Percentiles rank a stretch among this genome's conserved stretches.
Evolutionary conservation across 805 yeast species (phyloP).

Genomic region (Starmera amethionina): DNA sequence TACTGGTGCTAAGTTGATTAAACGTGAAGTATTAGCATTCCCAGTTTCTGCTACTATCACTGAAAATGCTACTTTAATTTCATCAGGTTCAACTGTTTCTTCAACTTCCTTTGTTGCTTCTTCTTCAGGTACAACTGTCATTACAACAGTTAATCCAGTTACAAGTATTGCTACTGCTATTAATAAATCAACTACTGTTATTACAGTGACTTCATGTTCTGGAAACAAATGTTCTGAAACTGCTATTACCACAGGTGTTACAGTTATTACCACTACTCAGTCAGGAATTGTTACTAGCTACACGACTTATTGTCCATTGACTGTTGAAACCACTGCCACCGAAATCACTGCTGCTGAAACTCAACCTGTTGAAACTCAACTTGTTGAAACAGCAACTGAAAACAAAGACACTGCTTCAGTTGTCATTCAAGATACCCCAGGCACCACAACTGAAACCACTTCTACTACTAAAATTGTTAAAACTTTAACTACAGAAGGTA

Average conservation of each 20-base stretch:
- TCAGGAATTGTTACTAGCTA: conserved; percentile 11
- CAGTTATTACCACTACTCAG: conserved; percentile 21
- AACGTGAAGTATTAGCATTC: neutral
- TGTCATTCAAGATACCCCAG: too few species aligned
- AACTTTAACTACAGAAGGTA: too few species aligned
- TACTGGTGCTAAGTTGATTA: conserved; percentile 1
- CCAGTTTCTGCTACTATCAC: conserved; percentile 11
- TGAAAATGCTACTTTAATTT: conserved; percentile 2
- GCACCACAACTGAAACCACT: too few species aligned
- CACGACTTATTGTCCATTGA: conserved; percentile 11
- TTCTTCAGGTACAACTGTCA: conserved; percentile 2
- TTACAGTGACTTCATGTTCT: too few species aligned
- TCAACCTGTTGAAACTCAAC: neutral
- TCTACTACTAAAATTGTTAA: too few species aligned
- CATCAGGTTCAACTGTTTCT: conserved; percentile 3
- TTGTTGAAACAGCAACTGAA: too few species aligned
- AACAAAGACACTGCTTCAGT: too few species aligned
- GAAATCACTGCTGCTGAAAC: conserved; percentile 1
- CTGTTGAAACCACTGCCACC: conserved; percentile 3
- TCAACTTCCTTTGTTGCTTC: conserved; percentile 1
- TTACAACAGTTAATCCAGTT: conserved; percentile 6
- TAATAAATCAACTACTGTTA: conserved; percentile 12
- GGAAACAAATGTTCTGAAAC: too few species aligned
- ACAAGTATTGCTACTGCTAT: conserved; percentile 14
- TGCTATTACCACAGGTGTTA: too few species aligned